Evolutionary conservation across 345 rosid genomes (phyloP).

Genomic region (Eucalyptus regnans): DNA sequence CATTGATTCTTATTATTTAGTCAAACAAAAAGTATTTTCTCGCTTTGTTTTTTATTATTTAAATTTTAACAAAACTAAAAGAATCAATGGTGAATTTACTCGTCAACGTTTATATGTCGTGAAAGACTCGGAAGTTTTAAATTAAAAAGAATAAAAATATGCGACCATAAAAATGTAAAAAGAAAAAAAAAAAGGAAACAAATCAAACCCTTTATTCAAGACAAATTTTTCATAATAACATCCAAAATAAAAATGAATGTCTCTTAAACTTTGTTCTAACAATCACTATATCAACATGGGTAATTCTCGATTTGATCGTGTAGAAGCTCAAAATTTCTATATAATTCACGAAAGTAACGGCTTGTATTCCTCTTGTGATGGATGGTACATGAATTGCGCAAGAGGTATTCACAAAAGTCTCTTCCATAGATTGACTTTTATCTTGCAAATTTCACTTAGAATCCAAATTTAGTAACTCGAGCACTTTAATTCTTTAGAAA

Average conservation of each 20-base stretch:
- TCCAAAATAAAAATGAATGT: neutral
- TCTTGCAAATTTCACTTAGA: neutral
- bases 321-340: neutral
- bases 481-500: neutral
- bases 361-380: fast-evolving
- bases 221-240: neutral
- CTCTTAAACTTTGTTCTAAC: neutral
- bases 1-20: too few relatives aligned
- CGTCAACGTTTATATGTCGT: neutral
- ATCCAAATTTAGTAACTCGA: neutral
- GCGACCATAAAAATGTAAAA: fast-evolving
- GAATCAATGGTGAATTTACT: neutral
- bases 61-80: too few relatives aligned
- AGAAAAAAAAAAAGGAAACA: too few relatives aligned
- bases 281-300: fast-evolving
- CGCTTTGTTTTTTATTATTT: too few relatives aligned
- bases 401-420: neutral
- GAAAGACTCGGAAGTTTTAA: neutral
- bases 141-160: neutral
- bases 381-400: fast-evolving
- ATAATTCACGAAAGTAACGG: fast-evolving
- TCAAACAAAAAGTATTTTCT: neutral
- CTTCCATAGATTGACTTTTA: neutral
- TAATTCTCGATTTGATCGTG: fast-evolving
- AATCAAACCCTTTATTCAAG: neutral